Percentiles rank a stretch among this genome's conserved stretches.
phyloP scores from a whole-genome alignment of 164 flowering plant species.

The Aristolochia californica region DNA sequence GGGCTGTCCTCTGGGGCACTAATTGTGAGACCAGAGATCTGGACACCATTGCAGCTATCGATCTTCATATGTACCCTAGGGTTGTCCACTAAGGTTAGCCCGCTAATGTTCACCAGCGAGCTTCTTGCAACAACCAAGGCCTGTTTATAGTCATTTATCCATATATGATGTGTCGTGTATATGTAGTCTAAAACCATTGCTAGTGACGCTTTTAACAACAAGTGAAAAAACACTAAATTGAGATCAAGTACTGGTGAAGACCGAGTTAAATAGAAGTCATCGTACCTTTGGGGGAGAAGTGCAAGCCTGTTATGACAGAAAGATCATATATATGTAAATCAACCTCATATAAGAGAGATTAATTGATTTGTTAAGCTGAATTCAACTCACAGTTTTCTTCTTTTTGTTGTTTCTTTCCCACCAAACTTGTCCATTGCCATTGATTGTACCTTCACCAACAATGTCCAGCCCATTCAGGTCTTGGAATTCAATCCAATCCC shows the following conservation, averaged over 20 bases:
- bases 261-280: background rate
- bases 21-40: constrained; percentile 8
- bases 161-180: background rate
- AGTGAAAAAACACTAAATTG: background rate
- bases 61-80: constrained; percentile 19
- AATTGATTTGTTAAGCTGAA: background rate
- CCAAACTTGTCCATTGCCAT: background rate
- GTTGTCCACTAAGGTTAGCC: constrained; percentile 11
- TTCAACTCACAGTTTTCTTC: background rate
- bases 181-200: no score
- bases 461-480: background rate
- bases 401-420: background rate
- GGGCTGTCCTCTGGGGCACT: constrained; percentile 26
- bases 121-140: background rate
- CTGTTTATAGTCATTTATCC: background rate
- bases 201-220: no score
- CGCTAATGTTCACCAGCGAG: constrained; percentile 8
- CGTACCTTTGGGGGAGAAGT: background rate
- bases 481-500: background rate
- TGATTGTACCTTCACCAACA: background rate
- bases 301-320: background rate
- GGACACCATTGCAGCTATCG: background rate
- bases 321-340: no score
- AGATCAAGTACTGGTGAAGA: background rate
- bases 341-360: background rate